These are phyloP conservation scores for Didymella sp. DNA, from an alignment of 2,329 filamentous ascomycete genomes.

Conservation along the genomic window DNA sequence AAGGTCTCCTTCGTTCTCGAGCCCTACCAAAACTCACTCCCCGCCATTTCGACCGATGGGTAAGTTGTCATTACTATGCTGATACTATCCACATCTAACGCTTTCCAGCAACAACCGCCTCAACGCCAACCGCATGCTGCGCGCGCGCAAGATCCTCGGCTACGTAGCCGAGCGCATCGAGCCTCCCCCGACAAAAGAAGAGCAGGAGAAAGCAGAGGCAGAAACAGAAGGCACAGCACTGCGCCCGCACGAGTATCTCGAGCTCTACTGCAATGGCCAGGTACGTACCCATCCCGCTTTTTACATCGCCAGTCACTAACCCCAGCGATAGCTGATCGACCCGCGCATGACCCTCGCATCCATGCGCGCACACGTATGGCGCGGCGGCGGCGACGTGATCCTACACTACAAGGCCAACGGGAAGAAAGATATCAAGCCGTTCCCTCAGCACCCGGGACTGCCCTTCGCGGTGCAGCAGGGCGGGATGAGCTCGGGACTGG, in stretches of 20 bases:
- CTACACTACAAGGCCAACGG: constrained; percentile 92
- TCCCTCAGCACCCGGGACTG: constrained; percentile 29
- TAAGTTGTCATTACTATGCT: constrained; percentile 47
- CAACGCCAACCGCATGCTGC: constrained; percentile 95
- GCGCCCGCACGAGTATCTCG: constrained; percentile 89
- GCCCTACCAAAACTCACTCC: constrained; percentile 77
- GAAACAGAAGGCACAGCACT: constrained; percentile 51
- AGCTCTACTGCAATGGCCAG: constrained; percentile 93
- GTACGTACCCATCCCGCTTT: constrained; percentile 58
- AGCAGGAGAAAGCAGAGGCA: constrained; percentile 52
- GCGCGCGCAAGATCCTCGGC: constrained; percentile 90
- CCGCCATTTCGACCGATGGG: constrained; percentile 77
- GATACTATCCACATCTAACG: not conserved
- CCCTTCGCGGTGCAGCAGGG: constrained; percentile 16
- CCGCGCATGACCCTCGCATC: constrained; percentile 93
- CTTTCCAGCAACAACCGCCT: constrained; percentile 76
- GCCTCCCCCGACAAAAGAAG: constrained; percentile 64
- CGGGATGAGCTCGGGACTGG: constrained; percentile 15
- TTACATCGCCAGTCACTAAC: not conserved
- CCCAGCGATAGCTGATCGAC: constrained; percentile 63
- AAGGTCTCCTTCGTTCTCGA: constrained; percentile 96
- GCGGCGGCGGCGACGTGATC: constrained; percentile 89
- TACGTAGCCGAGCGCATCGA: constrained; percentile 95
- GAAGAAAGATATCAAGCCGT: constrained; percentile 65
- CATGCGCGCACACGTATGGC: constrained; percentile 90